Evolutionary conservation across 2,329 filamentous ascomycete genomes (phyloP), one percentile per base, ranked within the genome.

Genomic region (Pezicula radicicola): DNA sequence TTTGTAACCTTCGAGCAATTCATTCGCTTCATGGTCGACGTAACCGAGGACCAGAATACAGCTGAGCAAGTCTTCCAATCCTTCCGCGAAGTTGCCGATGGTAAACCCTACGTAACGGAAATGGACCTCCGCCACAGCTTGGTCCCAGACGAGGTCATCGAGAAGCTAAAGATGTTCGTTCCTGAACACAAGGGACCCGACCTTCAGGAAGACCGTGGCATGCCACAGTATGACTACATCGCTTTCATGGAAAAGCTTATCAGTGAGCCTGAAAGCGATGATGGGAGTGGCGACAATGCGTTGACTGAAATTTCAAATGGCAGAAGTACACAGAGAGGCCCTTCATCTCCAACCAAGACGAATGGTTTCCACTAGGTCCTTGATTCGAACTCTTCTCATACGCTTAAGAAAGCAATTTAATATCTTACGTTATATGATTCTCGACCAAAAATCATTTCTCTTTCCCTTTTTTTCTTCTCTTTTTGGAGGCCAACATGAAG

Each of bases 1-100:
- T 83, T 88, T 59, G 94, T 99, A 48, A 94, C 89, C 4, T 99
- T 99, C 67, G 94, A 99, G 74, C 93, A 97, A 71, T 99, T 99
- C 67, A 99, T 99, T 68, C 86, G 90, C 37, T 99, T 99, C 78
- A 99, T 99, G 94, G 94, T 99, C 45, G 91, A 96, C 62, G 94
- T 97, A 46, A 99, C 94, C 12, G 94, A 99, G 72, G 94, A 99
- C 67, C 94, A 99, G 73, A 97, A 99, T 70, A 97, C 92, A 4
- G 94, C 94, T 12, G 94, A 97, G 72, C 94, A 99, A 70, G 94
- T 99, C 5, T 97, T 94, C 76, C 93, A 99, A 73, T 95, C 89
- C 58, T 99, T 99, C 82, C 85, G 87, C 52, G 94, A 99, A 72
- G 94, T 99, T 43, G 94, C 94, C 16, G 94, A 99, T 74, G 94